Conservation (phyloP, 1,139 yeast species). For the Geotrichum siamense region DNA sequence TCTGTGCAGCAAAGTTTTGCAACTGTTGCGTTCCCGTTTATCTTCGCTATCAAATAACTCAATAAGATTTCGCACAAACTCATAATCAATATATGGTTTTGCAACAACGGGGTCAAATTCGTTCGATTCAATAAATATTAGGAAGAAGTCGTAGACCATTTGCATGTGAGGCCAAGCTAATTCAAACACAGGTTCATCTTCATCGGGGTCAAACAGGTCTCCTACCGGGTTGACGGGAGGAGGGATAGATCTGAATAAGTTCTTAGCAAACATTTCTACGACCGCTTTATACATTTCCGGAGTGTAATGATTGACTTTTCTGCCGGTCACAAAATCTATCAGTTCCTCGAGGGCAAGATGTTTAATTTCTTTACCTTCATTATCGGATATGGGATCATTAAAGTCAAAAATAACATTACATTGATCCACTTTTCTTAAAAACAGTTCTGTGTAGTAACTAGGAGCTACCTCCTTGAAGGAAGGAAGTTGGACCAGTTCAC, state of each 20-base stretch:
- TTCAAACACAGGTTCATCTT: slow-evolving; percentile 95
- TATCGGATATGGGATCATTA: slow-evolving; percentile 84
- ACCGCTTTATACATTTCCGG: slow-evolving; percentile 88
- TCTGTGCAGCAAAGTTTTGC: slow-evolving; percentile 90
- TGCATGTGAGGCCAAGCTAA: slow-evolving; percentile 99
- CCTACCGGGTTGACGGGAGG: slow-evolving; percentile 98
- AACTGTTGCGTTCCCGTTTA: slow-evolving; percentile 89
- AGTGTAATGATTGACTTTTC: slow-evolving; percentile 61
- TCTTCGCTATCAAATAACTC: slow-evolving; percentile 95
- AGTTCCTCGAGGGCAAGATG: slow-evolving; percentile 80
- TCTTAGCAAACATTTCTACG: slow-evolving; percentile 80
- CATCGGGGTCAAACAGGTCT: slow-evolving; percentile 95
- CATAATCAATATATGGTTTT: slow-evolving; percentile 87
- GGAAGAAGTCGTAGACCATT: slow-evolving; percentile 86
- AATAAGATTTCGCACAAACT: slow-evolving; percentile 68
- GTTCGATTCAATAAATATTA: slow-evolving; percentile 87
- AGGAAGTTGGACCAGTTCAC: slow-evolving; percentile 77
- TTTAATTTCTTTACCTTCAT: slow-evolving; percentile 88
- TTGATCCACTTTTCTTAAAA: slow-evolving; percentile 84
- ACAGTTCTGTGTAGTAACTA: slow-evolving; percentile 73
- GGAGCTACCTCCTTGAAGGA: slow-evolving; percentile 85
- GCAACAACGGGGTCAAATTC: slow-evolving; percentile 93
- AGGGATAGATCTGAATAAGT: slow-evolving; percentile 90
- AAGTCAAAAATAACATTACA: slow-evolving; percentile 93
- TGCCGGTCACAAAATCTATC: slow-evolving; percentile 76